Base-by-base conservation (phyloP, 192 early-diverging fungal genomes). In the Gryganskiella cystojenkinii region DNA sequence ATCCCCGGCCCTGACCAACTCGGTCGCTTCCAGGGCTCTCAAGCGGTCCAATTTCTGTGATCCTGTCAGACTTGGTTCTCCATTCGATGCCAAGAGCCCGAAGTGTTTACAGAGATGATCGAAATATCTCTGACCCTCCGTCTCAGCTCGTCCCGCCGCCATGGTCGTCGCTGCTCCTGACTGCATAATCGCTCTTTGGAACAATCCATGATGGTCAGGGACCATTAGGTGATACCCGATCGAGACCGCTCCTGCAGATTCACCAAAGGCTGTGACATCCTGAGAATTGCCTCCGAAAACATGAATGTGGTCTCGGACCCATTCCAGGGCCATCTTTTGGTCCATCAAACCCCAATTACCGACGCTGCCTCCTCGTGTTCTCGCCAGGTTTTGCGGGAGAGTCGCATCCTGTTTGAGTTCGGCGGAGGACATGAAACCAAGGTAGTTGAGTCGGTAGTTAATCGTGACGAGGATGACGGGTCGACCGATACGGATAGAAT, bases 271-370 rank as follows among this genome's bases (percentile, higher is more conserved):
- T 9, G 68, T 70, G 3, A 62, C 52, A 27, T 70, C 60, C 4
- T 50, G 8, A 2, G 30, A 10, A 20, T 61, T 55, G 13, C 68
- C 68, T 15, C 59, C 58, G 37, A 70, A 70, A 43, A 70, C 52
- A 55, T 70, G 68, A 22, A 70, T 62, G 9, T 70, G 68, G n/a
- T 70, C 53, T 17, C 53, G 58, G 15, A 70, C 79, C 88, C 88
- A 89, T 37, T 79, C 50, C 2, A 89, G 31, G 0, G 85, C 88
- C 31, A 62, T 45, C n/a, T 67, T 53, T 64, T 89, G 88, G 67
- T 89, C 88, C 27, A 76, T 62, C 28, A 89, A 42, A 24, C 83
- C 87, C 55, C 56, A 64, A 74, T 88, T 85, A 2, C 65, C 62
- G 7, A 62, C 59, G 37, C 51, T 62, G 14, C 52, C 51, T 22